phyloP scores from a whole-genome alignment of 129 eudicot genomes.

The Centrapalus pauciflorus region DNA sequence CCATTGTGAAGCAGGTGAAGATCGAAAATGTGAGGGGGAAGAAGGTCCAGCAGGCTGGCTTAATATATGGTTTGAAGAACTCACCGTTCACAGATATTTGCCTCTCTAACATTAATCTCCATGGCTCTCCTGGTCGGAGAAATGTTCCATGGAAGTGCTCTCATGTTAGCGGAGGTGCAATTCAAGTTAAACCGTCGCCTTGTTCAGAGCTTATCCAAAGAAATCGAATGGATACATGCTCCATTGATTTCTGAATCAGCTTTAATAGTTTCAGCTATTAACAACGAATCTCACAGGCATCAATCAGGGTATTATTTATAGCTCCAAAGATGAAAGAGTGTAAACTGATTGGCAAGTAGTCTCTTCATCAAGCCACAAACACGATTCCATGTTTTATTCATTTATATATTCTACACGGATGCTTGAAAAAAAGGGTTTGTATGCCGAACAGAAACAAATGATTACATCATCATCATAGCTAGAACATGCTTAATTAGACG shows the following conservation, averaged over 20 bases:
- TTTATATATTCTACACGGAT: constrained; percentile 2
- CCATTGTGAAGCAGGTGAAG: constrained; percentile 41
- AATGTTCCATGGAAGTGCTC: constrained; percentile 60
- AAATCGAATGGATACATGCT: constrained; percentile 11
- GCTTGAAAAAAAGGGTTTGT: not conserved
- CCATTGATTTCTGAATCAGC: constrained; percentile 1
- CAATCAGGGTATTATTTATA: no score
- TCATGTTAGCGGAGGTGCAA: constrained; percentile 50
- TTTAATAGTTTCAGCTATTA: not conserved
- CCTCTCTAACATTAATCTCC: constrained; percentile 46
- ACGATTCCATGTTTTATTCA: constrained; percentile 11
- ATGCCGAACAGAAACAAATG: constrained; percentile 3
- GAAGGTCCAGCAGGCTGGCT: constrained; percentile 48
- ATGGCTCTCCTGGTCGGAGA: constrained; percentile 20
- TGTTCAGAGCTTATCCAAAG: constrained; percentile 36
- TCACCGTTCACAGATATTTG: constrained; percentile 67
- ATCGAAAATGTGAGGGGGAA: constrained; percentile 45
- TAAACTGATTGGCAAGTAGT: no score
- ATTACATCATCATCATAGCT: not conserved
- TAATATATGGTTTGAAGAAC: constrained; percentile 48
- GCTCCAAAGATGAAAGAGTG: no score
- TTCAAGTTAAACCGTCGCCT: constrained; percentile 57
- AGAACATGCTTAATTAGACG: not conserved
- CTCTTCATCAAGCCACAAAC: not conserved
- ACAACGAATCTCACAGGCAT: no score